Evolutionary conservation across 1,284 basidiomycete genomes (phyloP), one percentile per base, ranked within the genome.

Genomic region (Ustilago hordei): DNA sequence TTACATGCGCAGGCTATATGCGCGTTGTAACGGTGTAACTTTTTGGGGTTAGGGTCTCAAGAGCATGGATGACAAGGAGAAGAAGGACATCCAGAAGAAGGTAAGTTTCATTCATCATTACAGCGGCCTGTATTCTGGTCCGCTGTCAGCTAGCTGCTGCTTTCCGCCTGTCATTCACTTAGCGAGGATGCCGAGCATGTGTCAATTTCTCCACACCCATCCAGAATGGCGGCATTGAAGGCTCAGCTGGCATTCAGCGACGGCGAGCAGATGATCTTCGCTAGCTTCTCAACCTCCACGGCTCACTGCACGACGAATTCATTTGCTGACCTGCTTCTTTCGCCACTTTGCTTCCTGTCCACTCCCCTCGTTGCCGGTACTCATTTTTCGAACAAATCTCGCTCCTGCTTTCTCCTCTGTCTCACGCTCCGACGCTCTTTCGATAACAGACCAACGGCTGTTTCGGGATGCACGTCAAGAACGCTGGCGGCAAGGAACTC

Each of bases 391-490:
- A 28, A 28, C 23, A 28, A 28, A 28, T 28, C 23, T 28, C 23
- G 23, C 23, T 28, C 3, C 13, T 45, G n/a, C n/a, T 19, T 8
- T 1, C n/a, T 19, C 8, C 43, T 45, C 11, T 15, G n/a, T 19
- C 8, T 41, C 23, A 28, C 13, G 28, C 13, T 13, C 28, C n/a
- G 17, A 15, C 23, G 41, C 23, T 39, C 39, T 28, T 31, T 8
- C 50, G 34, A 32, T 17, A 34, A 47, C n/a, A 96, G 95, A 94
- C 93, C 71, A 95, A 94, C 86, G 94, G 93, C 78, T 90, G 95
- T 86, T 96, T 98, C 87, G 93, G 96, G 88, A 89, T 98, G 73
- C 91, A 91, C 75, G 90, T 97, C 81, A 91, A 92, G 87, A 95
- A 95, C 86, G 88, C 87, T 19, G 89, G 89, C 39, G 93, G 92